Percentiles rank a stretch among this genome's conserved stretches.
Conservation (phyloP, 768 basidiomycete genomes). For the Nevesoporus exiguus region DNA sequence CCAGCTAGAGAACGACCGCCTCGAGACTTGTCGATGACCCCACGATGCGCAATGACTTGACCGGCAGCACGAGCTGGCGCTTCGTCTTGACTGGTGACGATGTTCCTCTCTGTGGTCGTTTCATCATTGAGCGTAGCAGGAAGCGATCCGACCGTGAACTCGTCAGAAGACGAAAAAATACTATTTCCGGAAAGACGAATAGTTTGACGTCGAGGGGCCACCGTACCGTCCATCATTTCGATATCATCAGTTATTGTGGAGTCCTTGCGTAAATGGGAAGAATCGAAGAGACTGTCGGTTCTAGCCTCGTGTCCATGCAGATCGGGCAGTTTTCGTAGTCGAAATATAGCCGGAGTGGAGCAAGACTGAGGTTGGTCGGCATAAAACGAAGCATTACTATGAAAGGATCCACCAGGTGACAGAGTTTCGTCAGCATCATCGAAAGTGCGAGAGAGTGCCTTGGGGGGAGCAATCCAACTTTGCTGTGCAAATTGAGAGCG, state of each 20-base stretch:
- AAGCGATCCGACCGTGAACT: constrained; percentile 21
- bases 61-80: neutral
- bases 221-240: constrained; percentile 21
- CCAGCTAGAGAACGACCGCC: neutral
- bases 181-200: constrained; percentile 26
- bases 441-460: constrained; percentile 1
- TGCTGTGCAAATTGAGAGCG: constrained; percentile 13
- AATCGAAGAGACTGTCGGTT: neutral
- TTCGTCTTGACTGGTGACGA: neutral
- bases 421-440: neutral
- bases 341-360: constrained; percentile 25
- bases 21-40: neutral
- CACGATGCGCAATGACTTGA: neutral
- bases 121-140: neutral
- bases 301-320: neutral
- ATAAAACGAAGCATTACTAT: constrained; percentile 18
- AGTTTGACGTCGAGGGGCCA: constrained; percentile 3
- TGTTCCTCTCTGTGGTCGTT: neutral
- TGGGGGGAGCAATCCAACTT: constrained; percentile 15
- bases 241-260: constrained; percentile 3
- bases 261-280: neutral
- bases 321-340: neutral
- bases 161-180: constrained; percentile 29
- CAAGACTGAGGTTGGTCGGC: constrained; percentile 19
- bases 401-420: constrained; percentile 6